Conservation (phyloP, 75 land plant genomes). For the Picea glauca region DNA sequence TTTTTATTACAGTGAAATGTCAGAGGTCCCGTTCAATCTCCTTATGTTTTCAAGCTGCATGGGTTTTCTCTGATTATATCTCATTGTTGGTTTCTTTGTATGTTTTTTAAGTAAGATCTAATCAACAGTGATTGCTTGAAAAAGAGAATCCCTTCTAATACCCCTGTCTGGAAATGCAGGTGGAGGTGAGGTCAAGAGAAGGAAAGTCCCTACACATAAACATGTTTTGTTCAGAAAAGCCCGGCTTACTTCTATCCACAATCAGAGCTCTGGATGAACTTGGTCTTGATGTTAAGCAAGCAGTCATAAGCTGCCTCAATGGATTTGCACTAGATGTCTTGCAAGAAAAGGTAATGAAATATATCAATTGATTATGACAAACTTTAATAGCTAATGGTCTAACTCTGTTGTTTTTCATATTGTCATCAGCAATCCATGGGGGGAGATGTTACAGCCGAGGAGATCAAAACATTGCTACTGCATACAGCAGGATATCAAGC, state of each 20-base stretch:
- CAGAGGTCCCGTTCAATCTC: background rate
- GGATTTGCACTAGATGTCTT: conserved; percentile 17
- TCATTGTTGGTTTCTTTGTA: conserved; percentile 25
- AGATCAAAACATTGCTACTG: conserved; percentile 31
- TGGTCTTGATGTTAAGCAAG: conserved; percentile 12
- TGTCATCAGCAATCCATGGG: conserved; percentile 22
- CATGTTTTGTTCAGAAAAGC: conserved; percentile 11
- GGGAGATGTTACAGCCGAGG: conserved; percentile 22
- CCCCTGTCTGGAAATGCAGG: background rate
- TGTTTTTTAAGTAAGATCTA: conserved; percentile 21
- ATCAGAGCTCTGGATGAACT: conserved; percentile 20
- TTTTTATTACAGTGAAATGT: conserved; percentile 22
- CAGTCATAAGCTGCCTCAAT: conserved; percentile 18
- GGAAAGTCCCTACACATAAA: conserved; percentile 15
- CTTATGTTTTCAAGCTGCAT: conserved; percentile 18
- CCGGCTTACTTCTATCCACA: conserved; percentile 11
- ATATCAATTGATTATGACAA: background rate
- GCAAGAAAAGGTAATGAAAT: background rate
- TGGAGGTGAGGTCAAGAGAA: conserved; percentile 14
- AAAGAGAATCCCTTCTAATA: background rate
- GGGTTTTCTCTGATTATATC: conserved; percentile 29
- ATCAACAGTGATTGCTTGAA: background rate
- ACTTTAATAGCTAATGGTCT: background rate
- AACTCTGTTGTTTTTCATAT: background rate
- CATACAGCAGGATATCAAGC: background rate